phyloP scores from a whole-genome alignment of 2,329 filamentous ascomycete species.

The Chaetomium globosum region DNA sequence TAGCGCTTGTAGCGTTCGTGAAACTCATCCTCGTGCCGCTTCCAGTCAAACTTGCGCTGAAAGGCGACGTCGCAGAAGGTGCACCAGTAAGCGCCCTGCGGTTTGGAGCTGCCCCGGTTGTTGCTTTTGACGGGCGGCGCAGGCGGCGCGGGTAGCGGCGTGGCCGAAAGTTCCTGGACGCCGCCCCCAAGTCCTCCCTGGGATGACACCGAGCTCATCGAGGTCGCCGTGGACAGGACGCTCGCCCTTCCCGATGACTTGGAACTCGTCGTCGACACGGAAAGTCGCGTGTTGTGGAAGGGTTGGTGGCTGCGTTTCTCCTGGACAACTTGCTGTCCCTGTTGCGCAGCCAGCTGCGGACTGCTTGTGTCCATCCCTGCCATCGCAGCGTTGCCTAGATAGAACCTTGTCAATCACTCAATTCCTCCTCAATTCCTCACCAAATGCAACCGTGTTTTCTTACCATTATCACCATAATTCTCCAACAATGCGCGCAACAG shows the following conservation, averaged over 20 bases:
- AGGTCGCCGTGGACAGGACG: constrained; percentile 47
- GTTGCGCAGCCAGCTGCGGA: constrained; percentile 27
- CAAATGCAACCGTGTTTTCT: background rate
- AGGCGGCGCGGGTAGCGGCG: constrained; percentile 36
- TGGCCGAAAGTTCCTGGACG: constrained; percentile 27
- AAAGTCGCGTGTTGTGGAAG: constrained; percentile 32
- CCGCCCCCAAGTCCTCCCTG: constrained; percentile 33
- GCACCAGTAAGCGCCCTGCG: constrained; percentile 57
- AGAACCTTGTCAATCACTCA: constrained; percentile 1
- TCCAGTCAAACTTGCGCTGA: constrained; percentile 70
- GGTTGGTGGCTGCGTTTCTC: constrained; percentile 23
- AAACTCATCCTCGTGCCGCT: constrained; percentile 69
- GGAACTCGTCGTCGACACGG: constrained; percentile 52
- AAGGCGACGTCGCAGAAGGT: constrained; percentile 65
- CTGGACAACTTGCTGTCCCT: constrained; percentile 17
- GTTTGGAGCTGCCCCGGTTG: constrained; percentile 42
- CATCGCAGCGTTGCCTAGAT: constrained; percentile 12
- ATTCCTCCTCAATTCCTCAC: background rate
- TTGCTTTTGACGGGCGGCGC: constrained; percentile 45
- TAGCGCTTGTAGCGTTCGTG: constrained; percentile 70
- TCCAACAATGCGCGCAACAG: constrained; percentile 42
- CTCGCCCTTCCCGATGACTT: constrained; percentile 53
- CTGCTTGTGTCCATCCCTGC: constrained; percentile 25
- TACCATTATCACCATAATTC: constrained; percentile 37
- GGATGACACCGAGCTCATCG: constrained; percentile 41